Evolutionary conservation across 1,284 basidiomycete genomes (phyloP).

Genomic region (Rhodotorula mucilaginosa): DNA sequence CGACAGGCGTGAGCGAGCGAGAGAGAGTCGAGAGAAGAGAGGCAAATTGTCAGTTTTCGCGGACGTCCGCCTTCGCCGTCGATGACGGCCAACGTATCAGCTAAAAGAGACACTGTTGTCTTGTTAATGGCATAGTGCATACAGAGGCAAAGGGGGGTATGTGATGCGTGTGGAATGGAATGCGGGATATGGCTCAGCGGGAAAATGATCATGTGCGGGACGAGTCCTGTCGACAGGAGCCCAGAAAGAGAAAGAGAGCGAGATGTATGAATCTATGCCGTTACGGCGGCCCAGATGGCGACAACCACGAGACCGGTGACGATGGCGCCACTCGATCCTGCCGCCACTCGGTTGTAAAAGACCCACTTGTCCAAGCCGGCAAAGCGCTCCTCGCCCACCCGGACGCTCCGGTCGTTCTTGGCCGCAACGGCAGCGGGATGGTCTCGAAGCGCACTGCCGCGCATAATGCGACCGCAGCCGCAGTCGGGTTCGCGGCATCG

Average conservation of each 20-base stretch:
- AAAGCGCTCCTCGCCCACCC: slow-evolving; percentile 5
- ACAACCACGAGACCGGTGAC: slow-evolving; percentile 20
- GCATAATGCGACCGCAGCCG: slow-evolving; percentile 31
- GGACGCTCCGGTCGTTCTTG: neutral
- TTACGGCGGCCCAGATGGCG: slow-evolving; percentile 31
- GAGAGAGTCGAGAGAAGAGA: neutral
- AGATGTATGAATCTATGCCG: neutral
- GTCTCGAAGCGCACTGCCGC: slow-evolving; percentile 6
- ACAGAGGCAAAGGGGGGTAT: neutral
- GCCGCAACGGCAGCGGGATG: slow-evolving; percentile 4
- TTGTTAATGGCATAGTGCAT: no score
- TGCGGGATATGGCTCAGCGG: neutral
- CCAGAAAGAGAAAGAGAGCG: neutral
- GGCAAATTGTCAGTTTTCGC: no score
- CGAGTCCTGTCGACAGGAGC: no score
- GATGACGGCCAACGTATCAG: no score
- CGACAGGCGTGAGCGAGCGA: no score
- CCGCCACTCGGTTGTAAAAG: slow-evolving; percentile 31
- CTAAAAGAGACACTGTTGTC: no score
- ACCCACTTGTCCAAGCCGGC: slow-evolving; percentile 36
- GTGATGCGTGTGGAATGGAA: no score
- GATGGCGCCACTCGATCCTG: slow-evolving; percentile 17
- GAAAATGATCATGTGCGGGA: neutral
- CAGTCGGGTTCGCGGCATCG: slow-evolving; percentile 29
- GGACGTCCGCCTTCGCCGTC: no score